A percentile compares a stretch with the other conserved stretches of the same genome.
Evolutionary conservation across 2,329 filamentous ascomycete species (phyloP).

Genomic region (Dissoconium aciculare): DNA sequence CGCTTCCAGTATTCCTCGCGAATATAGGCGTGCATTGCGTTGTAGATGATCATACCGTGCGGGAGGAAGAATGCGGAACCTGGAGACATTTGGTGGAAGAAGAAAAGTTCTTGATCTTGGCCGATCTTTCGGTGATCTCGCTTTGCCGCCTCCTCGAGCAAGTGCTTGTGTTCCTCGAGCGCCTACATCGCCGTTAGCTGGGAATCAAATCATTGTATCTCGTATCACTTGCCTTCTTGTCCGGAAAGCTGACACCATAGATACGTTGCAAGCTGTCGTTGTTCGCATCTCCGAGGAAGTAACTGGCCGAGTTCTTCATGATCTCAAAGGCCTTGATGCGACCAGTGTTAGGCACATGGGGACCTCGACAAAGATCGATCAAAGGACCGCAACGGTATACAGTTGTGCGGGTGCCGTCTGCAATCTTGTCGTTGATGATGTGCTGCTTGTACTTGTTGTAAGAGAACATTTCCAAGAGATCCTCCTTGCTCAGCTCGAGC

Average conservation of each 20-base stretch:
- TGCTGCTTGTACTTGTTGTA: constrained; percentile 98
- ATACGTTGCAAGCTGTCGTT: constrained; percentile 95
- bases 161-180: constrained; percentile 79
- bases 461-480: constrained; percentile 88
- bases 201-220: background rate
- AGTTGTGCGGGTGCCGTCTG: constrained; percentile 77
- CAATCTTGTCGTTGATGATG: constrained; percentile 86
- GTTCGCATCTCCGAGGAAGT: constrained; percentile 84
- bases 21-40: constrained; percentile 68
- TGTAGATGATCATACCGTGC: constrained; percentile 86
- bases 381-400: constrained; percentile 89
- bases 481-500: constrained; percentile 73
- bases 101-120: constrained; percentile 91
- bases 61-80: constrained; percentile 70
- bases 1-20: constrained; percentile 82
- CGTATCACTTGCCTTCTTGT: constrained; percentile 68
- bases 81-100: constrained; percentile 88
- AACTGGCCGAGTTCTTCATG: constrained; percentile 73
- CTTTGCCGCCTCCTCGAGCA: constrained; percentile 95
- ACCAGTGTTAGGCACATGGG: constrained; percentile 84
- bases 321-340: constrained; percentile 91
- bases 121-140: constrained; percentile 89
- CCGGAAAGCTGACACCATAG: constrained; percentile 90
- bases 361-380: constrained; percentile 89
- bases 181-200: constrained; percentile 7